Percentiles rank a stretch among this genome's conserved stretches.
These are phyloP conservation scores for Termitomyces eurrhizus DNA, from an alignment of 768 basidiomycete species.

Conservation along the genomic window DNA sequence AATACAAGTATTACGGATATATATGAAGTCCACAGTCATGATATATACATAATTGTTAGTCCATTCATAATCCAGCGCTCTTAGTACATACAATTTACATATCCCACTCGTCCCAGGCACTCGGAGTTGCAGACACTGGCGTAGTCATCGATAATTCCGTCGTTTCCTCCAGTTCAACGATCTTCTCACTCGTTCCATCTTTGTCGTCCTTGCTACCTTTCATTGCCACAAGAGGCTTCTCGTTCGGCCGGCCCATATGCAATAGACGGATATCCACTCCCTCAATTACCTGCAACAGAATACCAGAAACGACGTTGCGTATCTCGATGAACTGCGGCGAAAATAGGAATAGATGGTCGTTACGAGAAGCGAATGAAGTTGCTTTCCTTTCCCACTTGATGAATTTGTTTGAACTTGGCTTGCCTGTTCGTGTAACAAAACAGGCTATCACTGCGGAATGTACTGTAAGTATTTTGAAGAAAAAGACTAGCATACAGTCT, in stretches of 20 bases:
- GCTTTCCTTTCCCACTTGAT: conserved; percentile 80
- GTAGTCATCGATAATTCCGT: conserved; percentile 42
- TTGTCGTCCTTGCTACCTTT: conserved; percentile 55
- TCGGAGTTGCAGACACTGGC: conserved; percentile 27
- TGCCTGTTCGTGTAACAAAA: conserved; percentile 69
- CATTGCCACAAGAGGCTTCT: conserved; percentile 61
- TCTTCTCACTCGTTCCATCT: conserved; percentile 53
- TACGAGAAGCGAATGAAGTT: conserved; percentile 55
- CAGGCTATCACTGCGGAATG: conserved; percentile 60
- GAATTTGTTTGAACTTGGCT: conserved; percentile 56
- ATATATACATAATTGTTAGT: background rate
- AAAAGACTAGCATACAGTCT: conserved; percentile 19
- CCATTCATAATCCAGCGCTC: background rate
- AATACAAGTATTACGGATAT: background rate
- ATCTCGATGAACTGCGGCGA: conserved; percentile 75
- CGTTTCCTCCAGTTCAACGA: conserved; percentile 71
- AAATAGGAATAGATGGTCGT: conserved; percentile 66
- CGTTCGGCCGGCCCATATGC: conserved; percentile 41
- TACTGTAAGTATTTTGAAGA: background rate
- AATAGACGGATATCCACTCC: conserved; percentile 65
- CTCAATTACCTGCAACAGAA: conserved; percentile 82
- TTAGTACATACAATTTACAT: conserved; percentile 31
- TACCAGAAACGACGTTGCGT: conserved; percentile 56
- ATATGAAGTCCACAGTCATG: background rate
- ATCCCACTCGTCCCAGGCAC: conserved; percentile 76